Evolutionary conservation across 177 flowering plant species (phyloP), one percentile per base, ranked within the genome.

Genomic region (Telopea speciosissima): DNA sequence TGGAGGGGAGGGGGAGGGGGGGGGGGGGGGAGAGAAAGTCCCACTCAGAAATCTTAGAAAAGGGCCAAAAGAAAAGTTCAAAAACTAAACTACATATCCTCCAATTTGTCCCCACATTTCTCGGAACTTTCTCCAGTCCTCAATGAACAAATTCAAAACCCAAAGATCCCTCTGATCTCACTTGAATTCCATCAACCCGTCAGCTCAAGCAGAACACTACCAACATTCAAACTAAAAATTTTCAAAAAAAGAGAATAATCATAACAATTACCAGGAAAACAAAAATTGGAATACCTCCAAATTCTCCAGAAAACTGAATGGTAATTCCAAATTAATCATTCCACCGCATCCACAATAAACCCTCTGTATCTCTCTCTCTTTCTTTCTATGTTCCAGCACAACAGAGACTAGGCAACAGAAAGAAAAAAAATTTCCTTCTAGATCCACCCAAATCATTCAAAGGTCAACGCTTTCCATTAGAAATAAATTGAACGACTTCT

Each of bases 391-490:
- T 36, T 36, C 7, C 40, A 36, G 40, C 40, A 36, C 0, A 36
- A 5, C 7, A 36, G 3, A 36, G 9, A 31, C 5, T 31, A 31
- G 49, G 49, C 49, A 31, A 31, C 33, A 31, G 49, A 44, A 13
- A 44, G 49, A 44, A 44, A 44, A 1, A 44, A 44, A 49, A 49
- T 12, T 49, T 68, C 56, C 70, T 19, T 28, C 40, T 60, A 9
- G 61, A 52, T 54, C 70, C 31, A 68, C 16, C 42, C 6, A 68
- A 52, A 28, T 52, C 62, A 10, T 19, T 68, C 65, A 40, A 33
- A 69, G 12, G 23, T 16, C 49, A 24, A 36, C 40, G 40, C 40
- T 36, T 36, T 36, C 3, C 8, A 36, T 36, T 5, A 36, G 40
- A 36, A 31, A 36, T 36, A 5, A 36, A 36, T 8, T 5, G 40